Conservation (phyloP, 805 yeast species). For the Wickerhamiella cacticola region DNA sequence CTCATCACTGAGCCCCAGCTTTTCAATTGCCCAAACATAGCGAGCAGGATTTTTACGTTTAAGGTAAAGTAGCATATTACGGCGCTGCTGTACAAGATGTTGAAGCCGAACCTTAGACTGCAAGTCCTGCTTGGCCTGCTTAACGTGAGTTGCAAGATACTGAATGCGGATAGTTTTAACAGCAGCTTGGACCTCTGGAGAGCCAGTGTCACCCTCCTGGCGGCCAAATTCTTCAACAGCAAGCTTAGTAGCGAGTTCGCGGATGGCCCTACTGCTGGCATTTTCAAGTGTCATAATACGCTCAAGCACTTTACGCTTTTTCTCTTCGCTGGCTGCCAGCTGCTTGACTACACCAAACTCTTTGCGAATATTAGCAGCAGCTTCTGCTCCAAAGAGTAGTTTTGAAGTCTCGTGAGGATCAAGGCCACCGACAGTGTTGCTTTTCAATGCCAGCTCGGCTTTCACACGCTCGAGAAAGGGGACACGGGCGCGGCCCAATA, state of each 20-base stretch:
- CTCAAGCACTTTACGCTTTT: constrained; percentile 52
- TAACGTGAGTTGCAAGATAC: constrained; percentile 61
- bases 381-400: constrained; percentile 65
- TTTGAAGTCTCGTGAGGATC: constrained; percentile 57
- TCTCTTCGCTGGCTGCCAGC: constrained; percentile 31
- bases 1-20: constrained; percentile 76
- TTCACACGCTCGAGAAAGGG: constrained; percentile 58
- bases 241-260: constrained; percentile 44
- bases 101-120: constrained; percentile 58
- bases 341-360: constrained; percentile 23
- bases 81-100: constrained; percentile 82
- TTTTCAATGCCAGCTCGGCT: constrained; percentile 55
- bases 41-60: constrained; percentile 68
- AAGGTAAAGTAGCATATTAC: constrained; percentile 66
- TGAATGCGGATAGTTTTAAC: constrained; percentile 70
- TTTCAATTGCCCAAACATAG: constrained; percentile 76
- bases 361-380: constrained; percentile 31
- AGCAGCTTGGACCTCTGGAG: constrained; percentile 94
- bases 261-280: constrained; percentile 45
- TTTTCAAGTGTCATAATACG: constrained; percentile 68
- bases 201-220: constrained; percentile 82
- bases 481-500: constrained; percentile 55
- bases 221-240: constrained; percentile 76
- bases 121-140: constrained; percentile 59
- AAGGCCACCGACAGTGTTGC: constrained; percentile 49